A percentile compares a stretch with the other conserved stretches of the same genome.
These are phyloP conservation scores for Penicillium thymicola DNA, from an alignment of 2,329 filamentous ascomycete genomes.

Conservation along the genomic window DNA sequence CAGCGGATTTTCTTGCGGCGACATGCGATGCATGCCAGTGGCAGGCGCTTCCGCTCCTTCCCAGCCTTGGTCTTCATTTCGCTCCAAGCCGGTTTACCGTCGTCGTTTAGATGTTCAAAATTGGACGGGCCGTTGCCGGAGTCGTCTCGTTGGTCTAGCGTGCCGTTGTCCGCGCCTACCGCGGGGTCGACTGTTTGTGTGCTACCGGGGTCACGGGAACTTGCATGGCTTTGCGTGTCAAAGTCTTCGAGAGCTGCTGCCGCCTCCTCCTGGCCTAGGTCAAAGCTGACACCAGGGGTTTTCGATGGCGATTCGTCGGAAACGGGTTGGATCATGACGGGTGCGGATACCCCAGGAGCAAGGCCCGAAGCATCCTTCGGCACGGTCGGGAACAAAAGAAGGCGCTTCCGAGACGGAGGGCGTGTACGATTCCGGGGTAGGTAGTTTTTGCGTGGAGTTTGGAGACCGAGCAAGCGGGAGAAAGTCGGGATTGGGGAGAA, in stretches of 20 bases:
- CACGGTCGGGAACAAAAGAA: conserved; percentile 4
- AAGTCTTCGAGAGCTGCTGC: conserved; percentile 30
- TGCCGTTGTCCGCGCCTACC: conserved; percentile 17
- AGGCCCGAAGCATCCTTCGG: conserved; percentile 35
- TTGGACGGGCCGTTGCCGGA: conserved; percentile 20
- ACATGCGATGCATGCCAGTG: conserved; percentile 92
- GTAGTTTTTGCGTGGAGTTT: not conserved
- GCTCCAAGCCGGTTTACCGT: conserved; percentile 66
- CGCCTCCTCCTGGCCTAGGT: conserved; percentile 27
- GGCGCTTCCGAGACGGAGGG: not conserved
- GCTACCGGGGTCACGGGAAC: conserved; percentile 36
- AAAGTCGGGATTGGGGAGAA: conserved; percentile 16
- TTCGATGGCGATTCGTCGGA: conserved; percentile 32
- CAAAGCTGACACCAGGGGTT: conserved; percentile 23
- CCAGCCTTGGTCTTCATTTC: conserved; percentile 88
- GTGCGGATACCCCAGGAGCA: conserved; percentile 35
- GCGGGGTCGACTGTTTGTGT: conserved; percentile 25
- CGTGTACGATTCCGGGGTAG: conserved; percentile 9
- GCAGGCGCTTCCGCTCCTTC: conserved; percentile 89
- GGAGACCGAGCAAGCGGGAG: conserved; percentile 1
- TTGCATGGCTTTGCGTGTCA: conserved; percentile 35
- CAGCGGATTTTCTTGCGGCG: conserved; percentile 96
- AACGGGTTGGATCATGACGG: conserved; percentile 39
- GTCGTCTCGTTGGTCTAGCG: conserved; percentile 23
- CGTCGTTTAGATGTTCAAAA: conserved; percentile 43